Evolutionary conservation across 805 yeast species (phyloP).

Genomic region (Yarrowia sp.): DNA sequence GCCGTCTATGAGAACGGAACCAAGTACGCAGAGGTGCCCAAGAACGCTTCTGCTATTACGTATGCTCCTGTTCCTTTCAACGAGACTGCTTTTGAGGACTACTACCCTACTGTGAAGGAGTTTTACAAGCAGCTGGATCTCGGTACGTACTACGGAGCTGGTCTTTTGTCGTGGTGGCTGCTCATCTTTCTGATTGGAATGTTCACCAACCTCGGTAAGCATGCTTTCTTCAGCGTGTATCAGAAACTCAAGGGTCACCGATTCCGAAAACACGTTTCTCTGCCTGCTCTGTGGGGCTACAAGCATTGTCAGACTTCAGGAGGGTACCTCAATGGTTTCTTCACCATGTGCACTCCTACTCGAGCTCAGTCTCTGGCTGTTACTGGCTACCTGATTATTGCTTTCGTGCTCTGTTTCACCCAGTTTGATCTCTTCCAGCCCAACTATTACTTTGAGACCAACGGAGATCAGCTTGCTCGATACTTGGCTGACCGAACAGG

Average conservation of each 20-base stretch:
- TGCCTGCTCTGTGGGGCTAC: constrained; percentile 39
- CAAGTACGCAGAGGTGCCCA: neutral
- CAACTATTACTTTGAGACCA: constrained; percentile 13
- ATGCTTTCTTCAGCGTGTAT: constrained; percentile 26
- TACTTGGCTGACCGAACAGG: constrained; percentile 34
- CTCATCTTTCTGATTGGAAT: constrained; percentile 33
- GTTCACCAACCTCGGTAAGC: constrained; percentile 30
- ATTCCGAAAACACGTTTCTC: constrained; percentile 34
- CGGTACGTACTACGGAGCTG: constrained; percentile 32
- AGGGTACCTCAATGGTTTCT: neutral
- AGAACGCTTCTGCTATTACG: neutral
- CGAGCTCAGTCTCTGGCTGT: constrained; percentile 45
- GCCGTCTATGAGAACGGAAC: constrained; percentile 13
- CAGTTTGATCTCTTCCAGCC: constrained; percentile 31
- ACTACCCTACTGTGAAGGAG: constrained; percentile 17
- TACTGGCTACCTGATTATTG: constrained; percentile 38
- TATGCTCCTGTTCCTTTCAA: constrained; percentile 20
- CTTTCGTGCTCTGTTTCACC: constrained; percentile 33
- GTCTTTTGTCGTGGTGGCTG: constrained; percentile 37
- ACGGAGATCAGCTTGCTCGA: constrained; percentile 29
- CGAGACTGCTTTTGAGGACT: neutral
- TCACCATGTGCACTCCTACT: constrained; percentile 42
- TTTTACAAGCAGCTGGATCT: constrained; percentile 9
- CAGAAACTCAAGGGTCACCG: constrained; percentile 1
- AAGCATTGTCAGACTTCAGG: constrained; percentile 36